Evolutionary conservation across 2,329 filamentous ascomycete species (phyloP).

Genomic region (Ophiostoma sp.): DNA sequence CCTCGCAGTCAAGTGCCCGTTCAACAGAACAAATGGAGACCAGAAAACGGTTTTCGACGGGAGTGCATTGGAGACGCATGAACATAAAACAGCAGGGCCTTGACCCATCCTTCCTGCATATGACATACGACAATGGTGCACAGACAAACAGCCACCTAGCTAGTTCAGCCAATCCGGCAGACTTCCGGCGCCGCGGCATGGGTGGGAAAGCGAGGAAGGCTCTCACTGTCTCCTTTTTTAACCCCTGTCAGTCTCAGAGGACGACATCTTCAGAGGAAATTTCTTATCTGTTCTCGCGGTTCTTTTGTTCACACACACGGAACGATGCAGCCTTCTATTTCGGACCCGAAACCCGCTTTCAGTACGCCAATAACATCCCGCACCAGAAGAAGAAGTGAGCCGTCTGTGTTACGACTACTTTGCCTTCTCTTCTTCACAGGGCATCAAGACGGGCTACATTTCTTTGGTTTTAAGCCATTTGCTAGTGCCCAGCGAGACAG

Average conservation of each 20-base stretch:
- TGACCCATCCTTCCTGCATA: slow-evolving; percentile 8
- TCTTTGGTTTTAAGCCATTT: neutral
- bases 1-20: neutral
- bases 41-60: neutral
- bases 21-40: neutral
- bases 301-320: neutral
- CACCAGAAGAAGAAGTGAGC: neutral
- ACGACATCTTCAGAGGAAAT: neutral
- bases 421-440: neutral
- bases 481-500: neutral
- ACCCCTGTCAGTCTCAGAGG: neutral
- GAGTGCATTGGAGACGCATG: neutral
- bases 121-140: slow-evolving; percentile 14
- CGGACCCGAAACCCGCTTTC: neutral
- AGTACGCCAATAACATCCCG: neutral
- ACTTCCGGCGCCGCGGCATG: slow-evolving; percentile 8
- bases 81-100: neutral
- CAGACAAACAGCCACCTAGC: neutral
- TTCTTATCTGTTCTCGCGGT: neutral
- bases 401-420: neutral
- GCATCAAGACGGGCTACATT: neutral
- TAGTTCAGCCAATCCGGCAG: slow-evolving; percentile 1
- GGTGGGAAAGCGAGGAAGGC: neutral
- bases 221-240: neutral
- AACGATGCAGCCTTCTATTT: neutral